A percentile compares a stretch with the other conserved stretches of the same genome.
phyloP scores from a whole-genome alignment of 768 basidiomycete genomes.

The Leccinum uliginosum region DNA sequence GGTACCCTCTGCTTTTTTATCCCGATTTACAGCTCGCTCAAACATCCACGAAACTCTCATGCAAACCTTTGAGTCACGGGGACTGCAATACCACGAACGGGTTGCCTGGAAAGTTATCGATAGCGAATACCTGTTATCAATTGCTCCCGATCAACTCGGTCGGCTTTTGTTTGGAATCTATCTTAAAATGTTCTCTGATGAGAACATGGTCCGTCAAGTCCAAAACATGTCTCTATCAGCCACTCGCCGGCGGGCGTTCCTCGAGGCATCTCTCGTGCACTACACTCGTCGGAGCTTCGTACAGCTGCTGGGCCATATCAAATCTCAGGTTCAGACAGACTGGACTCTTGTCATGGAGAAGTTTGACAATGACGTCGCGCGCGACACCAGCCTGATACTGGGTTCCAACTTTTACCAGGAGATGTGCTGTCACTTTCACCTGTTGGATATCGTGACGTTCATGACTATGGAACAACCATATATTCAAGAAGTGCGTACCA shows the following conservation, averaged over 20 bases:
- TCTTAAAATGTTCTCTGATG: conserved; percentile 28
- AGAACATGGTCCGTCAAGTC: conserved; percentile 16
- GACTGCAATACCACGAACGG: conserved; percentile 20
- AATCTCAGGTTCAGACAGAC: conserved; percentile 31
- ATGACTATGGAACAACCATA: conserved; percentile 15
- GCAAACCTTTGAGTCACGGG: not conserved
- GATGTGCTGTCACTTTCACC: conserved; percentile 41
- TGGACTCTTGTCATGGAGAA: conserved; percentile 42
- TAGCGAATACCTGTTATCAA: conserved; percentile 8
- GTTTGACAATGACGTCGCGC: conserved; percentile 19
- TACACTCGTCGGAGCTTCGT: conserved; percentile 50
- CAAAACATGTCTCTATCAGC: conserved; percentile 2
- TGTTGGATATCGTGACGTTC: conserved; percentile 35
- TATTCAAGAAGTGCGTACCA: conserved; percentile 6
- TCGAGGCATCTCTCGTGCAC: conserved; percentile 29
- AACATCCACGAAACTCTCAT: conserved; percentile 22
- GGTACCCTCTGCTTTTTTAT: conserved; percentile 21
- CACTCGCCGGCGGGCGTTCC: not conserved
- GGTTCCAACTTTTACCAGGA: conserved; percentile 41
- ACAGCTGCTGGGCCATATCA: conserved; percentile 39
- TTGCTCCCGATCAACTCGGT: conserved; percentile 24
- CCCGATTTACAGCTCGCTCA: conserved; percentile 28
- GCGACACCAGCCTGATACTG: conserved; percentile 17
- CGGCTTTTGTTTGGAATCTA: conserved; percentile 25
- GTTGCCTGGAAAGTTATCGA: conserved; percentile 24